phyloP scores from a whole-genome alignment of 495 filamentous ascomycete species.

The Baudoinia panamericana region DNA sequence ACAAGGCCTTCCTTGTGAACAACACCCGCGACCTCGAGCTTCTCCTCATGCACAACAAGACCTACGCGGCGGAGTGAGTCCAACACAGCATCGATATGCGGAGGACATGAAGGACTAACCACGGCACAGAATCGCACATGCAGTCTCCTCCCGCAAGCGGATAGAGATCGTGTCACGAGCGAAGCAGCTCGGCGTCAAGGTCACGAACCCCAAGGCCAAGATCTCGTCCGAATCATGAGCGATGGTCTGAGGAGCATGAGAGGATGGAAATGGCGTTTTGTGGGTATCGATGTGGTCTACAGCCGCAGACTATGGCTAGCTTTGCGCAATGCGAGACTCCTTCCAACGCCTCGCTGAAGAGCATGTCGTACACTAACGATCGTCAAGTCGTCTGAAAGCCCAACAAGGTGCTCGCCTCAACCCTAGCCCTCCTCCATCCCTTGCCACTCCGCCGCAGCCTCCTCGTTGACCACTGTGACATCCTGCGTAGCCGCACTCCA shows the following conservation, averaged over 20 bases:
- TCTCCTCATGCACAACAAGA: constrained; percentile 98
- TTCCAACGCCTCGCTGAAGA: constrained; percentile 20
- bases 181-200: constrained; percentile 96
- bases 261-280: neutral
- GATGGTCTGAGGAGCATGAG: neutral
- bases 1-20: constrained; percentile 99
- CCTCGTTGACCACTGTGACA: constrained; percentile 43
- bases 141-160: constrained; percentile 95
- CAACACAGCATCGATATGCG: neutral
- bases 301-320: neutral
- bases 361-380: neutral
- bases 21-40: constrained; percentile 91
- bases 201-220: constrained; percentile 97
- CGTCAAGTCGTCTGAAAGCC: neutral
- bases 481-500: constrained; percentile 48
- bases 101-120: constrained; percentile 3
- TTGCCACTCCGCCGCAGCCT: constrained; percentile 22
- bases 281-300: neutral
- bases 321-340: constrained; percentile 2
- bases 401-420: neutral
- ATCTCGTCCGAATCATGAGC: constrained; percentile 75
- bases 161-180: constrained; percentile 91
- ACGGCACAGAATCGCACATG: constrained; percentile 71
- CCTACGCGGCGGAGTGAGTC: constrained; percentile 92
- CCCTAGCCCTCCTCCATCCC: constrained; percentile 5